These are phyloP conservation scores for Aspergillus ustus DNA, from an alignment of 2,329 filamentous ascomycete genomes.

Conservation along the genomic window DNA sequence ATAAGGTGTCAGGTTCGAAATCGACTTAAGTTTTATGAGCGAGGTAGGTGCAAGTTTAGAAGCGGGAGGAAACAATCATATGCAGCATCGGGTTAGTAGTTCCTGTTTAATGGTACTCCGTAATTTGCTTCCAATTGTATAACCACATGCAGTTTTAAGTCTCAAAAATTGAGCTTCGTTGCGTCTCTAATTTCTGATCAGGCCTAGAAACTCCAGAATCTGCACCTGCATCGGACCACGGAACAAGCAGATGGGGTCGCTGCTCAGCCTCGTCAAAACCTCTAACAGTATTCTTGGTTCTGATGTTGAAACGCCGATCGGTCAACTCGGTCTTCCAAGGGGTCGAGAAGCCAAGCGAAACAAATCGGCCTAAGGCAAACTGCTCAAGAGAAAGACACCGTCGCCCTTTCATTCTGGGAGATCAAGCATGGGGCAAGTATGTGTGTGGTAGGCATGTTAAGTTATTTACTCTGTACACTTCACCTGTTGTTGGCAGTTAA, in stretches of 20 bases:
- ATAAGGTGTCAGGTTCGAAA: too few species aligned
- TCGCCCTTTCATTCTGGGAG: neutral
- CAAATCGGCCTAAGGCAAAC: neutral
- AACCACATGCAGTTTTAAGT: neutral
- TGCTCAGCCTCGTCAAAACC: conserved; percentile 11
- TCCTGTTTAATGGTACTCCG: too few species aligned
- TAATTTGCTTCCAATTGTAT: neutral
- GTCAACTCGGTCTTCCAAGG: conserved; percentile 17
- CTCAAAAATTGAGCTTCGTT: neutral
- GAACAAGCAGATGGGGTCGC: conserved; percentile 7
- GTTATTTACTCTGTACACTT: too few species aligned
- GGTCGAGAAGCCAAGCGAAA: neutral
- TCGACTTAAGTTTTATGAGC: too few species aligned
- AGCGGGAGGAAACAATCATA: too few species aligned
- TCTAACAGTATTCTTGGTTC: conserved; percentile 15
- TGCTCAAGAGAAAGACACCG: neutral
- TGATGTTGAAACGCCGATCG: conserved; percentile 21
- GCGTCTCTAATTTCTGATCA: neutral
- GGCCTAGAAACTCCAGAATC: neutral
- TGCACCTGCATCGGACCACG: neutral
- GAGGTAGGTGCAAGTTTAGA: too few species aligned
- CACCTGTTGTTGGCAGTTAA: neutral
- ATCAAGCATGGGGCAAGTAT: neutral
- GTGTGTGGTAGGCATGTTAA: neutral
- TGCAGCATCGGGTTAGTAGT: too few species aligned